Evolutionary conservation across 805 yeast genomes (phyloP).

Genomic region (Candida nitratophila): DNA sequence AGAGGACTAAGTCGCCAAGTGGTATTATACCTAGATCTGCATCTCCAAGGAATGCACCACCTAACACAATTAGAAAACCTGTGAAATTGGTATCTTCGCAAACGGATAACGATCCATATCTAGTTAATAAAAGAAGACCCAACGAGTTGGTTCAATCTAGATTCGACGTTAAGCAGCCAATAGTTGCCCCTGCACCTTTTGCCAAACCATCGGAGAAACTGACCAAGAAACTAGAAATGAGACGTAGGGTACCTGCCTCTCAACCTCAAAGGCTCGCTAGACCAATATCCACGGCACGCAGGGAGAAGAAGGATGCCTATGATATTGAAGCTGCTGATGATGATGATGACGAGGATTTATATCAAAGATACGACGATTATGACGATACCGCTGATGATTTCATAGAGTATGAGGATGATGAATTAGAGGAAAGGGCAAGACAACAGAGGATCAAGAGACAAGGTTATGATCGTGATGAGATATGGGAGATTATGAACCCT

Average conservation of each 20-base stretch:
- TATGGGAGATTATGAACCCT: conserved; percentile 77
- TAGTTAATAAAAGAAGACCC: not conserved
- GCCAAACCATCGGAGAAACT: conserved; percentile 56
- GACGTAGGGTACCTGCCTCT: conserved; percentile 9
- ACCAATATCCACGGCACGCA: not conserved
- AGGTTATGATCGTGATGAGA: conserved; percentile 77
- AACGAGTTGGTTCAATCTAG: not conserved
- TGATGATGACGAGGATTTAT: conserved; percentile 34
- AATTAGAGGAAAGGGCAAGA: conserved; percentile 12
- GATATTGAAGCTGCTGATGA: conserved; percentile 26
- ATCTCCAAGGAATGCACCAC: not conserved
- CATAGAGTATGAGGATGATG: conserved; percentile 52
- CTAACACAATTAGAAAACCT: not conserved
- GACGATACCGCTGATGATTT: conserved; percentile 48
- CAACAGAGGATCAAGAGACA: conserved; percentile 7
- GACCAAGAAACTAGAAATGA: conserved; percentile 34
- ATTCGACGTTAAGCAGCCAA: not conserved
- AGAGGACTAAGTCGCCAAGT: too few species aligned
- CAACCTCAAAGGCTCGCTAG: not conserved
- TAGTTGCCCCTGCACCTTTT: conserved; percentile 14
- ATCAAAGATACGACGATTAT: conserved; percentile 38
- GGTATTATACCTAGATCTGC: too few species aligned
- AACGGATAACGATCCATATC: not conserved
- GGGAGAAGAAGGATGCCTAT: conserved; percentile 11
- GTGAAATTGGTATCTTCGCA: not conserved